Conservation (phyloP, 768 basidiomycete genomes). For the Pisolithus albus region DNA sequence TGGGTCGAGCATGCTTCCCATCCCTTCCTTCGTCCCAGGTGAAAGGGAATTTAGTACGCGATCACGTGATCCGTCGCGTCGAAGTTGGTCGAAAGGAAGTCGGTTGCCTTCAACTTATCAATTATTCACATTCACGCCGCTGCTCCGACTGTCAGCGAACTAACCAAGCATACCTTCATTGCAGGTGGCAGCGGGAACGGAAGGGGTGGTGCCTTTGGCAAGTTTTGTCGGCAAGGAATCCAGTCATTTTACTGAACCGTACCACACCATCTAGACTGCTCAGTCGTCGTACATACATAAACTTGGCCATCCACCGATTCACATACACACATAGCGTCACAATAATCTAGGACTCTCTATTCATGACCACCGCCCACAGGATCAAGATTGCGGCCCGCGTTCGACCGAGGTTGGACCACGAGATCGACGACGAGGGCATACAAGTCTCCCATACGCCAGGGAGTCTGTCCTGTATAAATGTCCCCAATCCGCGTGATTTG, state of each 20-base stretch:
- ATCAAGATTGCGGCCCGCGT: constrained; percentile 70
- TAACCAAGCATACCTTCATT: too few species aligned
- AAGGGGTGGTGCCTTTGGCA: too few species aligned
- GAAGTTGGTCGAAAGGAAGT: too few species aligned
- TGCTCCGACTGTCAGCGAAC: too few species aligned
- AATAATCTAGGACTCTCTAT: background rate
- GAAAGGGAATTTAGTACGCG: background rate
- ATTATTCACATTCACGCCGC: too few species aligned
- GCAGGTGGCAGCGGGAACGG: too few species aligned
- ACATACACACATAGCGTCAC: background rate
- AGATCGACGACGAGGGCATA: constrained; percentile 57
- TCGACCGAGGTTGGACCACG: constrained; percentile 55
- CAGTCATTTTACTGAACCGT: too few species aligned
- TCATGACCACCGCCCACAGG: constrained; percentile 33
- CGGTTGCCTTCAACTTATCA: too few species aligned
- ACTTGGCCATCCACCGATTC: background rate
- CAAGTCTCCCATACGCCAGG: constrained; percentile 41
- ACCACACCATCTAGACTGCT: background rate
- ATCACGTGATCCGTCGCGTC: background rate
- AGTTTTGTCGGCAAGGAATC: too few species aligned
- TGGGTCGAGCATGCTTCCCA: too few species aligned
- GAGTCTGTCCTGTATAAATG: constrained; percentile 46
- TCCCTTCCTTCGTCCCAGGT: too few species aligned
- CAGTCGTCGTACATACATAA: background rate
- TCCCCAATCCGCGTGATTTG: constrained; percentile 64